These are phyloP conservation scores for Alternaria conjuncta DNA, from an alignment of 2,329 filamentous ascomycete genomes.

Conservation along the genomic window DNA sequence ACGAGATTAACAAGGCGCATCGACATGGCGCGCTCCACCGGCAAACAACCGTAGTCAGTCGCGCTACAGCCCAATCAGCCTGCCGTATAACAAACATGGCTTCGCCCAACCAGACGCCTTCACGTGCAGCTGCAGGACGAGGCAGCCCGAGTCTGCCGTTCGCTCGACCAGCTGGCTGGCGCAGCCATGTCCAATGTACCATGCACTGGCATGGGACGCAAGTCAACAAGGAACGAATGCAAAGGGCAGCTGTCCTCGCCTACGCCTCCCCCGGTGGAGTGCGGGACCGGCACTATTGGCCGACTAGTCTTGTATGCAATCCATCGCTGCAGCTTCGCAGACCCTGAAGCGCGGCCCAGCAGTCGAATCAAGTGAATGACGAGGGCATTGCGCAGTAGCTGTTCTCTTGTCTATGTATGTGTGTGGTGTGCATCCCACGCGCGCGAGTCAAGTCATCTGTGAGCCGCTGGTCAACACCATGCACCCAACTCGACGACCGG, in stretches of 20 bases:
- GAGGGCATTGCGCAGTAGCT: not conserved
- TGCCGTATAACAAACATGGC: not conserved
- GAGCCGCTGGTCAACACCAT: not conserved
- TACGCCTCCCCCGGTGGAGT: not conserved
- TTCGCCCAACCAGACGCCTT: not conserved
- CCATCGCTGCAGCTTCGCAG: not conserved
- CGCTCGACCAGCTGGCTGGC: not conserved
- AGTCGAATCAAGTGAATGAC: not conserved
- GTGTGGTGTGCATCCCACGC: not conserved
- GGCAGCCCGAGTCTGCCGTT: not conserved
- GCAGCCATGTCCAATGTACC: not conserved
- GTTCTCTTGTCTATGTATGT: not conserved
- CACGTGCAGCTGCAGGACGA: not conserved
- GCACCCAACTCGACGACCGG: not conserved
- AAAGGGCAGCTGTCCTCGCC: not conserved
- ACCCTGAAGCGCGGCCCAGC: not conserved
- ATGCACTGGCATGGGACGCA: not conserved
- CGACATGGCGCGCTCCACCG: constrained; percentile 7
- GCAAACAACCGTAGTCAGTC: not conserved
- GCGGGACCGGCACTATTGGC: constrained; percentile 15
- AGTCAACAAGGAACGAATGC: not conserved
- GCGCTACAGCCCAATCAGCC: not conserved
- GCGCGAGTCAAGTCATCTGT: constrained; percentile 9
- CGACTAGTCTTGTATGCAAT: constrained; percentile 1
- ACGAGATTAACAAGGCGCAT: constrained; percentile 36